A percentile compares a stretch with the other conserved stretches of the same genome.
Conservation (phyloP, 805 yeast species). For the Candida quercuum region DNA sequence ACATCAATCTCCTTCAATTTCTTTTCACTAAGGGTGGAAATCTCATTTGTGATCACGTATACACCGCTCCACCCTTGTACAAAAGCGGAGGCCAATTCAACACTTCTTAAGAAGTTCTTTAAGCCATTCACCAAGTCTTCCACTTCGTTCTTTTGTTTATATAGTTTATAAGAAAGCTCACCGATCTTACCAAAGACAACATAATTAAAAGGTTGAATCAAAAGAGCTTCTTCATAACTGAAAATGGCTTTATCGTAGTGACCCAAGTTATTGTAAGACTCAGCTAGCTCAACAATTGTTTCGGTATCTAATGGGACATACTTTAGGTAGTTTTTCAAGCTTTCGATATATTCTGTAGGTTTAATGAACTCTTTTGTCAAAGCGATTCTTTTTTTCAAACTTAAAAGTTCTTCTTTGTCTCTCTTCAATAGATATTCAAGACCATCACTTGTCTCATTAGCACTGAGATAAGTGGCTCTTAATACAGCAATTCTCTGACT, state of each 20-base stretch:
- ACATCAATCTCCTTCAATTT: conserved; percentile 1
- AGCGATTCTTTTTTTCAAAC: conserved; percentile 22
- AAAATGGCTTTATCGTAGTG: conserved; percentile 63
- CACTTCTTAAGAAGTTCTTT: conserved; percentile 58
- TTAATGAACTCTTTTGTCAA: conserved; percentile 8
- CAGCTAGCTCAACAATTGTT: conserved; percentile 74
- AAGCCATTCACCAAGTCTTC: conserved; percentile 15
- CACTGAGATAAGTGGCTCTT: conserved; percentile 51
- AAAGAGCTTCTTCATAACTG: conserved; percentile 64
- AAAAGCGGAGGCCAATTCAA: conserved; percentile 70
- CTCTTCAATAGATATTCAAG: conserved; percentile 30
- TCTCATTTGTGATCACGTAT: conserved; percentile 29
- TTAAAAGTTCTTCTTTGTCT: conserved; percentile 15
- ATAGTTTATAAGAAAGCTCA: conserved; percentile 31
- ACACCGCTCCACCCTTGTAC: conserved; percentile 74
- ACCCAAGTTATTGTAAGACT: conserved; percentile 54
- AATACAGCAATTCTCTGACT: conserved; percentile 54
- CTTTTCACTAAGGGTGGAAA: conserved; percentile 5
- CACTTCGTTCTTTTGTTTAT: conserved; percentile 4
- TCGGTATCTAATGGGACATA: conserved; percentile 70
- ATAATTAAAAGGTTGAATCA: conserved; percentile 66
- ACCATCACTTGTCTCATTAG: conserved; percentile 38
- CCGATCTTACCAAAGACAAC: conserved; percentile 62
- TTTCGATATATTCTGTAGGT: conserved; percentile 41
- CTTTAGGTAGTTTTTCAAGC: conserved; percentile 50